These are phyloP conservation scores for Baeospora myosura DNA, from an alignment of 1,284 basidiomycete genomes.

Conservation along the genomic window DNA sequence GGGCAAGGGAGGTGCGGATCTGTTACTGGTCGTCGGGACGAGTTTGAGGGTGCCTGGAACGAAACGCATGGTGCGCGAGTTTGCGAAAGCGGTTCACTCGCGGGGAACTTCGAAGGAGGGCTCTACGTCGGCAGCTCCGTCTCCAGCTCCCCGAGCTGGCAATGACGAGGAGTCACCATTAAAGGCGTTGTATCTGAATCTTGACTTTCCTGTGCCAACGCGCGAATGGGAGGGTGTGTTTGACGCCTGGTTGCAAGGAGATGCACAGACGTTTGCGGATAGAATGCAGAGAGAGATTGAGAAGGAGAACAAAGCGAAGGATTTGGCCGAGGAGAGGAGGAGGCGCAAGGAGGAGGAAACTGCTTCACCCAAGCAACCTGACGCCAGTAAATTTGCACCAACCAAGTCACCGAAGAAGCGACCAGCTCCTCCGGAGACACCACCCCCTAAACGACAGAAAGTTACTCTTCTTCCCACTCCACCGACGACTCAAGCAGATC, in stretches of 20 bases:
- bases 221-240: conserved; percentile 89
- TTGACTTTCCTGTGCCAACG: conserved; percentile 82
- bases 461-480: neutral
- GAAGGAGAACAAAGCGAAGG: conserved; percentile 43
- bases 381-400: neutral
- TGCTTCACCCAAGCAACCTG: conserved; percentile 8
- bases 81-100: conserved; percentile 72
- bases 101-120: conserved; percentile 21
- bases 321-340: conserved; percentile 44
- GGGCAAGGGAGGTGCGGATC: conserved; percentile 67
- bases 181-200: conserved; percentile 78
- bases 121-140: conserved; percentile 6
- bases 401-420: conserved; percentile 2
- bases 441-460: neutral
- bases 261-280: conserved; percentile 74
- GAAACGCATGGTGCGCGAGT: conserved; percentile 88
- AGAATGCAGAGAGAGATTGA: conserved; percentile 50
- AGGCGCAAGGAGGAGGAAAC: conserved; percentile 37
- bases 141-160: conserved; percentile 22
- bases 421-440: neutral
- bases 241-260: conserved; percentile 86
- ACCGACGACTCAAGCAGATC: neutral
- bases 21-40: conserved; percentile 87
- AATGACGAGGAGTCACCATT: conserved; percentile 46
- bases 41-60: conserved; percentile 88